These are phyloP conservation scores for Leccinum subgranulosum DNA, from an alignment of 768 basidiomycete genomes.

Conservation along the genomic window DNA sequence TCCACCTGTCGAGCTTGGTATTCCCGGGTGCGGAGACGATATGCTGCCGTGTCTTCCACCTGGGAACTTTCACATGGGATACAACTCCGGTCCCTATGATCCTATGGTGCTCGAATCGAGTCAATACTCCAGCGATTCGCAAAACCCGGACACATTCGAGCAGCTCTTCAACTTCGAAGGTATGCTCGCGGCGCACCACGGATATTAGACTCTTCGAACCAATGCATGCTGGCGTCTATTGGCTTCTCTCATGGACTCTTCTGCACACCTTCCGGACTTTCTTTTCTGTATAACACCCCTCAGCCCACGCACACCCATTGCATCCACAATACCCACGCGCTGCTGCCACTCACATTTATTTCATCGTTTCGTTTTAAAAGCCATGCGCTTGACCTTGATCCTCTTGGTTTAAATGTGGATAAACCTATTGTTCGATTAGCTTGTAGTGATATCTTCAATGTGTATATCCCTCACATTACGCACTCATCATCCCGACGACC, in stretches of 20 bases:
- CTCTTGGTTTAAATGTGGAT: constrained; percentile 35
- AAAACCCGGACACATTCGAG: constrained; percentile 35
- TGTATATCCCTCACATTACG: constrained; percentile 29
- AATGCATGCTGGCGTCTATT: constrained; percentile 38
- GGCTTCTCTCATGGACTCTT: constrained; percentile 27
- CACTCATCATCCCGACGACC: constrained; percentile 7
- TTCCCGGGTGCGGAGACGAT: constrained; percentile 43
- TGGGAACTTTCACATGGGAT: constrained; percentile 19
- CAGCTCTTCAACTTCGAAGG: constrained; percentile 36
- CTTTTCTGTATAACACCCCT: constrained; percentile 30
- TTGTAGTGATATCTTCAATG: constrained; percentile 32
- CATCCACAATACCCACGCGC: constrained; percentile 29
- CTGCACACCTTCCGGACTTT: constrained; percentile 25
- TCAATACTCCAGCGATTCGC: constrained; percentile 29
- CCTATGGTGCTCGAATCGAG: constrained; percentile 27
- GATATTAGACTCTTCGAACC: constrained; percentile 29
- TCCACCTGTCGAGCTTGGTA: constrained; percentile 59
- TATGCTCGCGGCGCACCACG: constrained; percentile 33
- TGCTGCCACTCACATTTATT: constrained; percentile 26
- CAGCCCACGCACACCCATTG: constrained; percentile 15
- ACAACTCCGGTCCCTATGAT: constrained; percentile 24
- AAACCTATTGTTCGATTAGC: constrained; percentile 35
- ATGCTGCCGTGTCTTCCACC: constrained; percentile 8
- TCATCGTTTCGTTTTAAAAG: constrained; percentile 11
- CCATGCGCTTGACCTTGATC: constrained; percentile 7